phyloP scores from a whole-genome alignment of 768 basidiomycete species.

The Clathrus columnatus region DNA sequence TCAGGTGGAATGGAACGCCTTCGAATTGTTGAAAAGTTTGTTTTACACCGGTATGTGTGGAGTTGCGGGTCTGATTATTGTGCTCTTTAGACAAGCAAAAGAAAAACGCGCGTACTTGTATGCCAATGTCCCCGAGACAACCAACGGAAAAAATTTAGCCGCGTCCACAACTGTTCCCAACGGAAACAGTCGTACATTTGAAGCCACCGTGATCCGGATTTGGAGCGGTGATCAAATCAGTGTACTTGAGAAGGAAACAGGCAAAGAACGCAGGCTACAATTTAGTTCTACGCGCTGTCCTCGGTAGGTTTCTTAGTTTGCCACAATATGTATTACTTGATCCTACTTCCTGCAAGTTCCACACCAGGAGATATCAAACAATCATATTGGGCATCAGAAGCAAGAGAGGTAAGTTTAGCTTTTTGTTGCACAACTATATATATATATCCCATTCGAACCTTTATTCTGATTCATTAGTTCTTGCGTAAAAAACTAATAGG shows the following conservation, averaged over 20 bases:
- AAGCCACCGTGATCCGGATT: slow-evolving; percentile 73
- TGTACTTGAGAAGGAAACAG: slow-evolving; percentile 60
- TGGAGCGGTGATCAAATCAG: slow-evolving; percentile 93
- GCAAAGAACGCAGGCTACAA: slow-evolving; percentile 75
- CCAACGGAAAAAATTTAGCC: slow-evolving; percentile 36
- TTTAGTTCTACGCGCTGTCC: slow-evolving; percentile 84
- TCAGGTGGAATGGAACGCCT: slow-evolving; percentile 74
- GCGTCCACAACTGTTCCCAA: slow-evolving; percentile 25
- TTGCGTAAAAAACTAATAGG: slow-evolving; percentile 88
- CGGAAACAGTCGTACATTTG: slow-evolving; percentile 50
- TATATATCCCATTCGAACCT: not conserved
- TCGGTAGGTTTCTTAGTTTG: slow-evolving; percentile 38
- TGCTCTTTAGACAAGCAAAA: slow-evolving; percentile 40
- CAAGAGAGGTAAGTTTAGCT: slow-evolving; percentile 46
- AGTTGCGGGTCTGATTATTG: not conserved
- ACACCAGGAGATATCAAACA: slow-evolving; percentile 83
- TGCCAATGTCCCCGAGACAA: slow-evolving; percentile 41
- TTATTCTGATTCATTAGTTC: slow-evolving; percentile 32
- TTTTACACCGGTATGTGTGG: not conserved
- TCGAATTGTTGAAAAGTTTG: slow-evolving; percentile 65
- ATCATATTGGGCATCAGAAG: slow-evolving; percentile 83
- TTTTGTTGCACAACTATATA: slow-evolving; percentile 8
- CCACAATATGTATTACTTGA: slow-evolving; percentile 2
- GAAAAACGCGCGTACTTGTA: slow-evolving; percentile 66
- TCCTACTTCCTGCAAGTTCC: not conserved